phyloP scores from a whole-genome alignment of 495 filamentous ascomycete genomes.

The Durotheca rogersii region DNA sequence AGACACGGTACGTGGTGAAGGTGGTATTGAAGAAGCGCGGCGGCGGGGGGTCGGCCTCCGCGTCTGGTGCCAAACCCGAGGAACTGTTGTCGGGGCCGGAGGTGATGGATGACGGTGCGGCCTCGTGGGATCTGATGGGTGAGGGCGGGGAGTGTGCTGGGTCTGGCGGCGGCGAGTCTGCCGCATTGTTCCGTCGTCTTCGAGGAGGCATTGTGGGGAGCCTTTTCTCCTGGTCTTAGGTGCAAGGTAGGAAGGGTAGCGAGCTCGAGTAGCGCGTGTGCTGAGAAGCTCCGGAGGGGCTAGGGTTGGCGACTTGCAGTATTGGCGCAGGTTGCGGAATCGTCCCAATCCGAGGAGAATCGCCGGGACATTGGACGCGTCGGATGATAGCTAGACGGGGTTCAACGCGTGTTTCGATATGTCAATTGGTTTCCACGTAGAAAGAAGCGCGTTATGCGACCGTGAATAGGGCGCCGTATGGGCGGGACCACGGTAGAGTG shows the following conservation, averaged over 20 bases:
- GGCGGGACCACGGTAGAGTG: too few species aligned
- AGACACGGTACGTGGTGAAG: constrained; percentile 49
- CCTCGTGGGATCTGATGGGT: neutral
- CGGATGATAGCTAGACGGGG: neutral
- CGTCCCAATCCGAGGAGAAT: too few species aligned
- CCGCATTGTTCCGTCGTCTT: constrained; percentile 11
- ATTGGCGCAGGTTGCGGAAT: too few species aligned
- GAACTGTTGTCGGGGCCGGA: neutral
- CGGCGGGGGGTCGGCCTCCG: constrained; percentile 17
- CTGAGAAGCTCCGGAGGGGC: neutral
- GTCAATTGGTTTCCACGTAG: constrained; percentile 1
- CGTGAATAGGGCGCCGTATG: too few species aligned
- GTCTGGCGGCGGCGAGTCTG: constrained; percentile 5
- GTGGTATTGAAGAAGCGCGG: constrained; percentile 51
- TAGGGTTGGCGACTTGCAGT: too few species aligned
- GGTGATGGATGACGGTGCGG: constrained; percentile 1
- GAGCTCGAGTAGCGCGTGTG: neutral
- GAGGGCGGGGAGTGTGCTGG: constrained; percentile 4
- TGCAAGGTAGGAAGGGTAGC: too few species aligned
- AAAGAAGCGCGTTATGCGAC: neutral
- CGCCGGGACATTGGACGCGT: constrained; percentile 23
- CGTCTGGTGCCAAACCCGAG: neutral
- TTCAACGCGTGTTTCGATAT: neutral
- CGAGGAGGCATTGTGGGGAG: constrained; percentile 29
- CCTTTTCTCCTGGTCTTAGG: too few species aligned